Percentiles rank a stretch among this genome's conserved stretches.
These are phyloP conservation scores for Poteriospumella lacustris DNA, from an alignment of 108 stramenopile genomes.

Conservation along the genomic window DNA sequence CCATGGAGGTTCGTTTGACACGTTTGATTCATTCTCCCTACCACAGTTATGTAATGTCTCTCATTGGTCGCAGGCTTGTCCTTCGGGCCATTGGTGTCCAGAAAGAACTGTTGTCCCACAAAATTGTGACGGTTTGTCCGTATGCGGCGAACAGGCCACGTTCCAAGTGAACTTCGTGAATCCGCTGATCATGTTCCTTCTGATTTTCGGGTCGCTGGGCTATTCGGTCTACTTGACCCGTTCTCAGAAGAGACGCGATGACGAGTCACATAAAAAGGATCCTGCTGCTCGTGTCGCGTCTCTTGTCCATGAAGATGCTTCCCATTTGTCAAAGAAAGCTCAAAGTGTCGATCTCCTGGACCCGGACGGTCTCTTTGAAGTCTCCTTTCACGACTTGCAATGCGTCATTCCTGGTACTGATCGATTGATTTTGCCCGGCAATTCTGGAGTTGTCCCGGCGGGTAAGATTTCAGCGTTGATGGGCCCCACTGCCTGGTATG, in stretches of 20 bases:
- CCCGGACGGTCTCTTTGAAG: not conserved
- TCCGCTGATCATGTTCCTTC: not conserved
- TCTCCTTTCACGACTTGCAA: not conserved
- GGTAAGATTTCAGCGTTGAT: not conserved
- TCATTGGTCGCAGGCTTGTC: not conserved
- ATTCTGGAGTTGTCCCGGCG: not conserved
- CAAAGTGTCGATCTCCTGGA: not conserved
- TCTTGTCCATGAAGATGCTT: not conserved
- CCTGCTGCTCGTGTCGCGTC: not conserved
- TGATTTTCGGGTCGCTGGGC: not conserved
- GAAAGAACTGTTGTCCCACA: not conserved
- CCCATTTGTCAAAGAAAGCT: too few species aligned
- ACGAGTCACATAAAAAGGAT: too few species aligned
- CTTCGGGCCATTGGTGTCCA: not conserved
- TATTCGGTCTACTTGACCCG: not conserved
- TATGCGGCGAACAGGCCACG: not conserved
- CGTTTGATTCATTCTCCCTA: not conserved
- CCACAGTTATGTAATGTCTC: not conserved
- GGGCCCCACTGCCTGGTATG: not conserved
- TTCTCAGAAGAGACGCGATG: not conserved
- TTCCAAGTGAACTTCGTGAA: conserved; percentile 11
- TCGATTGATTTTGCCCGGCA: not conserved
- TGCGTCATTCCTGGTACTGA: not conserved
- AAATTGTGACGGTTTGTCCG: not conserved
- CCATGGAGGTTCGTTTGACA: not conserved